A percentile compares a stretch with the other conserved stretches of the same genome.
These are phyloP conservation scores for Xylaria hypoxylon DNA, from an alignment of 2,329 filamentous ascomycete species.

Conservation along the genomic window DNA sequence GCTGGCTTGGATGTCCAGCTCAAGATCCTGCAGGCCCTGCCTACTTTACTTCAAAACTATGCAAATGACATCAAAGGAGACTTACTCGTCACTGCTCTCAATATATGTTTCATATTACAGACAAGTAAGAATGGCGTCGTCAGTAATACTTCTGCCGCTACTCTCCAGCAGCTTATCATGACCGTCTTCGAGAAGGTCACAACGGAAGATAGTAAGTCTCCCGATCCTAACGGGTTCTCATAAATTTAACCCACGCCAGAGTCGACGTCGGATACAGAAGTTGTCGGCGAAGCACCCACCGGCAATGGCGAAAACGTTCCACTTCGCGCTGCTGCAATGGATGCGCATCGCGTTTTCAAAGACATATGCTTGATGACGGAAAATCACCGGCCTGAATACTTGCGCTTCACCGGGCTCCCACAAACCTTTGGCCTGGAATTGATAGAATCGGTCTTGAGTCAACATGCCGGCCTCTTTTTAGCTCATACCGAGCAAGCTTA, in stretches of 20 bases:
- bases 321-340: constrained; percentile 80
- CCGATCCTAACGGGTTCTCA: neutral
- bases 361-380: constrained; percentile 91
- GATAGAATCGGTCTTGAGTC: constrained; percentile 89
- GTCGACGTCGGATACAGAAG: constrained; percentile 62
- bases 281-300: constrained; percentile 74
- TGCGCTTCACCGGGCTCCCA: constrained; percentile 81
- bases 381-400: constrained; percentile 82
- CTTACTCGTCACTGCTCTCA: constrained; percentile 82
- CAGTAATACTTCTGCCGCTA: constrained; percentile 96
- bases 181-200: constrained; percentile 93
- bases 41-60: constrained; percentile 91
- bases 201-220: constrained; percentile 78
- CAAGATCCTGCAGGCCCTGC: constrained; percentile 93
- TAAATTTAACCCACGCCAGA: constrained; percentile 48
- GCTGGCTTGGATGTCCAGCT: constrained; percentile 90
- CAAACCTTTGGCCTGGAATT: constrained; percentile 89
- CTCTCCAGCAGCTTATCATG: constrained; percentile 91
- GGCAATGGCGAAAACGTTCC: constrained; percentile 70
- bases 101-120: constrained; percentile 92
- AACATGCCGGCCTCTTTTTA: constrained; percentile 83
- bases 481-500: constrained; percentile 83
- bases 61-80: constrained; percentile 82
- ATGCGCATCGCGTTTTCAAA: constrained; percentile 88
- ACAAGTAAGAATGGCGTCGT: constrained; percentile 93